Percentiles rank a stretch among this genome's conserved stretches.
Evolutionary conservation across 1,139 yeast species (phyloP).

Genomic region (Trichomonascaceae sp.): DNA sequence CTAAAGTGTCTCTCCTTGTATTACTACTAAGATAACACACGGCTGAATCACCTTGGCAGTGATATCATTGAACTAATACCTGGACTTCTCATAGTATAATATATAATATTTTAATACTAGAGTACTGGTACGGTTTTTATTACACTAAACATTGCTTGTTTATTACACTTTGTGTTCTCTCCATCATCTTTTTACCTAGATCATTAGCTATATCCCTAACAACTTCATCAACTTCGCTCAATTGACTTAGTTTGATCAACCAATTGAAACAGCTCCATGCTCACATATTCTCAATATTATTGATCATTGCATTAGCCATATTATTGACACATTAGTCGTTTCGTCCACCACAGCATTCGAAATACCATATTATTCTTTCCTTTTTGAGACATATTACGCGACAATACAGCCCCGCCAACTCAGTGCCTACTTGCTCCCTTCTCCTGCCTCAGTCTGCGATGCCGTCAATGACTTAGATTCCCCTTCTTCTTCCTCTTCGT

Average conservation of each 20-base stretch:
- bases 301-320: too few relatives aligned
- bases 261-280: neutral
- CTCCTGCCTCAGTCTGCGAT: neutral
- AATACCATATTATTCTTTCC: neutral
- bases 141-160: neutral
- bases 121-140: neutral
- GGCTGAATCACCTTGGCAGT: neutral
- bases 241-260: neutral
- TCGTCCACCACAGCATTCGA: too few relatives aligned
- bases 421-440: neutral
- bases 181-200: neutral
- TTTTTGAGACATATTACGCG: neutral
- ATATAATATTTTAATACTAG: neutral
- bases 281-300: too few relatives aligned
- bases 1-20: neutral
- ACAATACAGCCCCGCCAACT: too few relatives aligned
- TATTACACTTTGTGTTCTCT: neutral
- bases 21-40: neutral
- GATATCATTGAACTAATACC: neutral
- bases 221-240: neutral
- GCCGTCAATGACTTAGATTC: constrained; percentile 1
- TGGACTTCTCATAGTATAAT: neutral
- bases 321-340: too few relatives aligned
- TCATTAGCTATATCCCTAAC: neutral
- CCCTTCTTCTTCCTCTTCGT: constrained; percentile 14